Percentiles rank a stretch among this genome's conserved stretches.
These are phyloP conservation scores for Aciculosporium take DNA, from an alignment of 2,329 filamentous ascomycete genomes.

Conservation along the genomic window DNA sequence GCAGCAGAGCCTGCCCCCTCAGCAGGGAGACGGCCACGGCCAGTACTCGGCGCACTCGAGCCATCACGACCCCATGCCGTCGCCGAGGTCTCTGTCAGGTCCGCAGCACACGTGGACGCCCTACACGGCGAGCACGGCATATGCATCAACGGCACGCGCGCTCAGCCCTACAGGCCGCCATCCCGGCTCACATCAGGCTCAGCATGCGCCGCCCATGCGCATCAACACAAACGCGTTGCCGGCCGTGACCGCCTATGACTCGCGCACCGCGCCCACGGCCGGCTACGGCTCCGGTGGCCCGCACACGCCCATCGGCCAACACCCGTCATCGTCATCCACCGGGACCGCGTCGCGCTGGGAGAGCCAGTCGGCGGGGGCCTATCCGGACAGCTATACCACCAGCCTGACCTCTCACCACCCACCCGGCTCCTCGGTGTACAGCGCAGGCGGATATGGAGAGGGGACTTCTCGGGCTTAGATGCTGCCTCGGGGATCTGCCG, in stretches of 20 bases:
- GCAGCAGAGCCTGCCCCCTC: slow-evolving; percentile 15
- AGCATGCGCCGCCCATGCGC: slow-evolving; percentile 19
- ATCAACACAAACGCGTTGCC: slow-evolving; percentile 25
- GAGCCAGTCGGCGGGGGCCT: slow-evolving; percentile 22
- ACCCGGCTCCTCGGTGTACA: slow-evolving; percentile 25
- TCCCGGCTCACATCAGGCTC: slow-evolving; percentile 20
- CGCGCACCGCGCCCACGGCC: slow-evolving; percentile 15
- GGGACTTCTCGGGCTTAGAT: slow-evolving; percentile 26
- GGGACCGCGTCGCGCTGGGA: slow-evolving; percentile 29
- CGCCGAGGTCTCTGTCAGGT: slow-evolving; percentile 36
- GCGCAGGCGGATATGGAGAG: slow-evolving; percentile 26
- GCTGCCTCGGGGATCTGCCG: no score
- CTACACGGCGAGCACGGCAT: slow-evolving; percentile 24
- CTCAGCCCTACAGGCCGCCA: slow-evolving; percentile 25
- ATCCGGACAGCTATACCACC: slow-evolving; percentile 25
- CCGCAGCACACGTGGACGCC: slow-evolving; percentile 33
- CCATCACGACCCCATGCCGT: slow-evolving; percentile 36
- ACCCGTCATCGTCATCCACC: slow-evolving; percentile 20
- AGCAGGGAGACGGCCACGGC: slow-evolving; percentile 18
- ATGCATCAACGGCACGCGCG: slow-evolving; percentile 24
- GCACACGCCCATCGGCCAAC: slow-evolving; percentile 25
- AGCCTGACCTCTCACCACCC: slow-evolving; percentile 24
- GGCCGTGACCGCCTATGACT: slow-evolving; percentile 26
- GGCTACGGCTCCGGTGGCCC: slow-evolving; percentile 27
- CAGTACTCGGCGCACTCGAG: slow-evolving; percentile 27